Evolutionary conservation across 306 rosid species (phyloP), one percentile per base, ranked within the genome.

Genomic region (Trifolium repens): DNA sequence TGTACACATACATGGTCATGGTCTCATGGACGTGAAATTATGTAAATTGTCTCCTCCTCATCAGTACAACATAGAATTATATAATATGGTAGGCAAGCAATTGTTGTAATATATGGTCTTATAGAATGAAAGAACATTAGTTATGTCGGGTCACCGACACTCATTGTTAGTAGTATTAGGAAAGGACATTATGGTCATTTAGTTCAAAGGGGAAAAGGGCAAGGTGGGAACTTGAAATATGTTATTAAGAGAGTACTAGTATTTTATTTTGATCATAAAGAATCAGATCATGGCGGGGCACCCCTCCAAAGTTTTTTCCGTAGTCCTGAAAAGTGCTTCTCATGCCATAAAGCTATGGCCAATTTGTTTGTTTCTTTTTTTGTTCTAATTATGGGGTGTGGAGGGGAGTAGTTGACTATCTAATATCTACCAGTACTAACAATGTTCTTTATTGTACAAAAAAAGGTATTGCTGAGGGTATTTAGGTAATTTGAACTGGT

Each of bases 61-160:
- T 11, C 57, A 49, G 81, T 40, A 80, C 84, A 55, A 57, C 64
- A 50, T 69, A 76, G 80, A 78, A 78, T 72, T 79, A 78, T 71
- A 47, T 71, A 47, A 63, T 55, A 50, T 82, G 63, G 69, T 13
- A 67, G 79, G 77, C 76, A 47, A 71, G 72, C 74, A 72, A 50
- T 74, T 66, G 62, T 77, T 74, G 61, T 22, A 68, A n/a, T 57
- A n/a, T 57, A 49, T 35, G 81, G 79, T 64, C 64, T 8, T 69
- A 62, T 53, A 19, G 74, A 46, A 32, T 71, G 67, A 78, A 70
- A 27, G 32, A 67, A 50, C 77, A 80, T 64, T 27, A 44, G 82
- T 63, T 76, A 27, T 86, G 88, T 86, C 87, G 83, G 89, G 71
- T 83, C 81, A 87, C 97, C 97, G 97, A 92, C 97, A 86, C 83